phyloP scores from a whole-genome alignment of 805 yeast genomes.

The Candida insectalens region DNA sequence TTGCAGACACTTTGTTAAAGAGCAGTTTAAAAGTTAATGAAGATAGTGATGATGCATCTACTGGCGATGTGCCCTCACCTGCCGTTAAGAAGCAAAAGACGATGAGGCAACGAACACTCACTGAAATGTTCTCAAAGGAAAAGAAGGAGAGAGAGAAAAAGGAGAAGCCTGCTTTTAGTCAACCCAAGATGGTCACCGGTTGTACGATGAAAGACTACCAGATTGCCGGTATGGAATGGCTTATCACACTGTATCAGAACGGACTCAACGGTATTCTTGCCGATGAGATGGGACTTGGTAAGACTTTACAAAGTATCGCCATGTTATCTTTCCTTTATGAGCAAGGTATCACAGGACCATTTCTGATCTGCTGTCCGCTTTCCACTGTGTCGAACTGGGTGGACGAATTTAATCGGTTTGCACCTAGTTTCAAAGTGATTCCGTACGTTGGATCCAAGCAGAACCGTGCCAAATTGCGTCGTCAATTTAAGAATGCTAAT shows the following conservation, averaged over 20 bases:
- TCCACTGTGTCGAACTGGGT: slow-evolving; percentile 86
- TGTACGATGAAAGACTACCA: slow-evolving; percentile 76
- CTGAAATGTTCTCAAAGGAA: slow-evolving; percentile 5
- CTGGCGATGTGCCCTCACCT: too few relatives aligned
- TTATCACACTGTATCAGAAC: slow-evolving; percentile 79
- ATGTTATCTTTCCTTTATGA: slow-evolving; percentile 68
- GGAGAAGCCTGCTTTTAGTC: slow-evolving; percentile 18
- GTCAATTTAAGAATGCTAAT: slow-evolving; percentile 25
- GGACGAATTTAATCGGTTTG: slow-evolving; percentile 58
- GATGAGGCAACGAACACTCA: slow-evolving; percentile 10
- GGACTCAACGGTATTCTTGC: slow-evolving; percentile 94
- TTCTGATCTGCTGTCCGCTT: slow-evolving; percentile 68
- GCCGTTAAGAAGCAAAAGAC: slow-evolving; percentile 16
- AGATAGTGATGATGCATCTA: slow-evolving; percentile 10
- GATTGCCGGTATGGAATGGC: slow-evolving; percentile 85
- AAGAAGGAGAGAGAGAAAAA: slow-evolving; percentile 4
- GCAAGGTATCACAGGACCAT: slow-evolving; percentile 71
- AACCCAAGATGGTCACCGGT: slow-evolving; percentile 45
- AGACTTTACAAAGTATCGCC: slow-evolving; percentile 83
- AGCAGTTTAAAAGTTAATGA: slow-evolving; percentile 23
- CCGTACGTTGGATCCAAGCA: slow-evolving; percentile 57
- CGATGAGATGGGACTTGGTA: slow-evolving; percentile 97
- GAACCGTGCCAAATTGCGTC: slow-evolving; percentile 38
- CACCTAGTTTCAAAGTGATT: slow-evolving; percentile 57
- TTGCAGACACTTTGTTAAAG: slow-evolving; percentile 66